These are phyloP conservation scores for Debaryomyces maramus DNA, from an alignment of 805 yeast species.

Conservation along the genomic window DNA sequence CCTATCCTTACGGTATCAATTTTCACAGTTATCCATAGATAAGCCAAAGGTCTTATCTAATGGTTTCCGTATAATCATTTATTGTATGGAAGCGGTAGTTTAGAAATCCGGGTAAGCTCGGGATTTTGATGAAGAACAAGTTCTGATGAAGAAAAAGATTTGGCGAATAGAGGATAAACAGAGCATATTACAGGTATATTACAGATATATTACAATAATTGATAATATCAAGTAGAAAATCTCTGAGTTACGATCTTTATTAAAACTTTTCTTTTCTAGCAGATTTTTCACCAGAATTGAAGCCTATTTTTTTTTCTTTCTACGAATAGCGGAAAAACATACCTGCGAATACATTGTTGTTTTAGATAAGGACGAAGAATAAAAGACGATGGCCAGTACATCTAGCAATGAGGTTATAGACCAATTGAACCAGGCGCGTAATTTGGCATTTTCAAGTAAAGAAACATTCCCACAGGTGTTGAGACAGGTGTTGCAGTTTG, in stretches of 20 bases:
- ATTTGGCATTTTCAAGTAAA: slow-evolving; percentile 30
- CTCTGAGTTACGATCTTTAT: slow-evolving; percentile 1
- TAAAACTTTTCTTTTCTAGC: not conserved
- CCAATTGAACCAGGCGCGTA: slow-evolving; percentile 40
- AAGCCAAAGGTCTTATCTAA: not conserved
- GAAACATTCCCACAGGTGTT: slow-evolving; percentile 42
- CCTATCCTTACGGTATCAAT: not conserved
- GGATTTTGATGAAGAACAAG: not conserved
- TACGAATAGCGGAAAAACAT: not conserved
- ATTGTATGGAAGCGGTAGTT: not conserved
- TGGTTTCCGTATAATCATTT: not conserved
- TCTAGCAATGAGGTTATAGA: slow-evolving; percentile 21
- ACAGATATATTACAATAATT: no score
- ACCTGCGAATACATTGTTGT: not conserved
- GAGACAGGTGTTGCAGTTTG: slow-evolving; percentile 42
- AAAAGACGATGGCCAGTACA: slow-evolving; percentile 9
- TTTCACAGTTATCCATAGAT: not conserved
- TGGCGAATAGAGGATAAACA: no score
- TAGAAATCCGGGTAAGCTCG: not conserved
- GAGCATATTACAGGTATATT: no score
- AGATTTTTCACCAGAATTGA: not conserved
- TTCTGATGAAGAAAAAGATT: not conserved
- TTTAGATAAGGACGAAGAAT: not conserved
- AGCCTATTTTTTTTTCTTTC: not conserved
- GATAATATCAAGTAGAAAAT: not conserved